Base-by-base conservation (phyloP, 225 moss, liverwort and hornwort genomes). In the Pseudisothecium myosuroides region DNA sequence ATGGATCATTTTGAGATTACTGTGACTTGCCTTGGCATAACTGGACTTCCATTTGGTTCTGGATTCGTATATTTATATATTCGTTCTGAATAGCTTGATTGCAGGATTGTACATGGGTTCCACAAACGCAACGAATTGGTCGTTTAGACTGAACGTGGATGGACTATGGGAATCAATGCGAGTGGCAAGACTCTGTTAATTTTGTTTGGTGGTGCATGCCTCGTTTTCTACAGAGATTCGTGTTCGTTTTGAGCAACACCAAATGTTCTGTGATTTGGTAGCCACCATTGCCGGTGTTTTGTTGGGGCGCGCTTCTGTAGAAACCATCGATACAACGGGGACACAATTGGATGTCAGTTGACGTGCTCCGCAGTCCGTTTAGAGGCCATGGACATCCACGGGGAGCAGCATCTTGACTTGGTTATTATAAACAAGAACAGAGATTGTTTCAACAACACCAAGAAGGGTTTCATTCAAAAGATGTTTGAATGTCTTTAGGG, bases 311-410 rank as follows among this genome's bases (percentile, higher is more conserved):
- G 49, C 50, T 76, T 85, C 47, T 69, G 69, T 47, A 58, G 41
- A 61, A 43, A 60, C 34, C 65, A 55, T 84, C 59, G 29, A 19
- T 52, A 10, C 26, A n/a, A 59, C 52, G 52, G 50, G 55, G 10
- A 54, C 94, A 92, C 93, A 98, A 94, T 88, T 97, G 89, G 96
- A 96, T 95, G 93, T 96, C 90, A 96, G 95, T 24, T 97, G 6
- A 22, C 58, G 58, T 58, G 58, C 58, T 21, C 22, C 58, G 20
- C 1, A 58, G 58, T 58, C 58, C 9, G 58, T 58, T 58, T 58
- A 58, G 2, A 58, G 58, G 58, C 58, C 58, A 22, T 21, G 58
- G 58, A 58, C 58, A 58, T 58, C 58, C 21, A 22, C 9, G 0
- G 17, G 5, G 15, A 64, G 94, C 96, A 95, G 87, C 96, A 96